phyloP scores from a whole-genome alignment of 164 flowering plant species.

The Dillenia suffruticosa region DNA sequence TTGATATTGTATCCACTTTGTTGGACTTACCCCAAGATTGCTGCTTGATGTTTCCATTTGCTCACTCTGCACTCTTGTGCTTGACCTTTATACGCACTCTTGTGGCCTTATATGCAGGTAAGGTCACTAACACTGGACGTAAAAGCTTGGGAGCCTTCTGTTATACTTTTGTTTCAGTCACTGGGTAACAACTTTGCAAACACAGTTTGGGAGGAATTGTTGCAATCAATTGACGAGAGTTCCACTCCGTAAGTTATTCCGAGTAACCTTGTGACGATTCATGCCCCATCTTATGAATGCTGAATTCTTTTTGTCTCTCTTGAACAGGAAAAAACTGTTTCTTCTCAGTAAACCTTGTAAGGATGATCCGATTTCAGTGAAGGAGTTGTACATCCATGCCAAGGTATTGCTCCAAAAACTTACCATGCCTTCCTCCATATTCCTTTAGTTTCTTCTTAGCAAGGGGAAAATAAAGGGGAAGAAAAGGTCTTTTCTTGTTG shows the following conservation, averaged over 20 bases:
- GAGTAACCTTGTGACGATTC: background rate
- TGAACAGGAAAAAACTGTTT: slow-evolving; percentile 30
- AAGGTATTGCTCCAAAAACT: slow-evolving; percentile 44
- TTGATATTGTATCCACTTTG: no score
- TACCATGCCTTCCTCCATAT: no score
- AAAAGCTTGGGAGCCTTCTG: slow-evolving; percentile 93
- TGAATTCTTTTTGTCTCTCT: background rate
- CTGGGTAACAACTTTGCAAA: slow-evolving; percentile 80
- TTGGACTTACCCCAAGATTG: no score
- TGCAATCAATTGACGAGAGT: slow-evolving; percentile 42
- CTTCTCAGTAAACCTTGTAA: slow-evolving; percentile 51
- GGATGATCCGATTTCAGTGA: slow-evolving; percentile 63
- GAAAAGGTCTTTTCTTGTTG: no score
- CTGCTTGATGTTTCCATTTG: no score
- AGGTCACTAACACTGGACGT: slow-evolving; percentile 92
- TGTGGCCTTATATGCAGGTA: slow-evolving; percentile 76
- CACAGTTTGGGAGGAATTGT: slow-evolving; percentile 81
- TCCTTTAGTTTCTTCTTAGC: no score
- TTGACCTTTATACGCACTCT: slow-evolving; percentile 8
- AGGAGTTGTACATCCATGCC: slow-evolving; percentile 83
- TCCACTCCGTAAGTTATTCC: slow-evolving; percentile 38
- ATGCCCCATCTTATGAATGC: background rate
- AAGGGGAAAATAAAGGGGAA: no score
- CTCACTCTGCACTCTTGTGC: background rate
- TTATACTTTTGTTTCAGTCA: slow-evolving; percentile 69